These are phyloP conservation scores for Aphanomyces cochlioides DNA, from an alignment of 352 stramenopile species.

Conservation along the genomic window DNA sequence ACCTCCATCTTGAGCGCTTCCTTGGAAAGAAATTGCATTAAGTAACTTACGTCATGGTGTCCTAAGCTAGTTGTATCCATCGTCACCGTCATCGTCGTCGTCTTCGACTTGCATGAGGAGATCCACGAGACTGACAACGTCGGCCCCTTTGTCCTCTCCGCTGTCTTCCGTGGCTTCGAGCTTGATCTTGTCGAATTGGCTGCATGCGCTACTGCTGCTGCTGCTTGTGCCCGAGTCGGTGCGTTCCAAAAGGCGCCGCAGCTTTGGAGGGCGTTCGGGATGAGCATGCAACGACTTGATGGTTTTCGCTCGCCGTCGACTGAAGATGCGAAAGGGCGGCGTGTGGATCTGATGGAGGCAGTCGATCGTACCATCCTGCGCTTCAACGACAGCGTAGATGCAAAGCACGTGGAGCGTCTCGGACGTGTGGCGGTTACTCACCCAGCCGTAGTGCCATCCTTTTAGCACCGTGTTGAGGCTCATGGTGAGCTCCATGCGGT, in stretches of 20 bases:
- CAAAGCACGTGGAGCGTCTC: conserved; percentile 14
- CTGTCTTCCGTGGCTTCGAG: too few relatives aligned
- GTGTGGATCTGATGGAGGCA: conserved; percentile 4
- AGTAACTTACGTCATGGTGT: neutral
- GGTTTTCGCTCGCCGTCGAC: neutral
- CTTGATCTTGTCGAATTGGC: too few relatives aligned
- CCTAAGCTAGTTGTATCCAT: neutral
- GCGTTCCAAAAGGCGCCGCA: too few relatives aligned
- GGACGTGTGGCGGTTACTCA: conserved; percentile 15
- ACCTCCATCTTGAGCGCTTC: too few relatives aligned
- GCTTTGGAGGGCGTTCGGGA: too few relatives aligned
- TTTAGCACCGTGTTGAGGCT: conserved; percentile 86
- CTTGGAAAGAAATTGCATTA: too few relatives aligned
- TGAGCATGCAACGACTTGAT: neutral
- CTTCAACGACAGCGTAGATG: neutral
- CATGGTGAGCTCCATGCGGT: neutral
- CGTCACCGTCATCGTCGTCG: neutral
- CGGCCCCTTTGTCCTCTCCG: neutral
- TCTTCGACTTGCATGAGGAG: neutral
- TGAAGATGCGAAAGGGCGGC: neutral
- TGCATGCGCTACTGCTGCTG: too few relatives aligned
- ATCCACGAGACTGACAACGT: neutral
- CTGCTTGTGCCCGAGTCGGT: too few relatives aligned
- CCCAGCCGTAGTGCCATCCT: conserved; percentile 83
- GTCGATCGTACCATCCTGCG: neutral